Evolutionary conservation across 2,329 filamentous ascomycete genomes (phyloP), one percentile per base, ranked within the genome.

Genomic region (Paecilomyces sp.): DNA sequence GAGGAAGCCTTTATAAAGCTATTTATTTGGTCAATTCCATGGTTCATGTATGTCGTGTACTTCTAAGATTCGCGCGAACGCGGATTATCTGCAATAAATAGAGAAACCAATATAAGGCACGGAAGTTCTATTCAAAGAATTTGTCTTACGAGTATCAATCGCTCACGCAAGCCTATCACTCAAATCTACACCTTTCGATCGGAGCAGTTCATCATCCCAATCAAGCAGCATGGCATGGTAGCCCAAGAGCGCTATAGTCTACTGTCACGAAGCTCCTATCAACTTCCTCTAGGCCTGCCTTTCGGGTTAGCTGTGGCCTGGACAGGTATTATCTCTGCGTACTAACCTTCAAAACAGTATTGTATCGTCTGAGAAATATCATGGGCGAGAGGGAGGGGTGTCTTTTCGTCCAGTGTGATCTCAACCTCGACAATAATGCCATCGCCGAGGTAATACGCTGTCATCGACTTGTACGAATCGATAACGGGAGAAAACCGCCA

Each of bases 401-500:
- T 47, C n/a, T 8, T 47, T 47, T 47, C 41, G 9, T 47, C 18
- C 1, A 47, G 7, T 9, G 41, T 47, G n/a, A 47, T 47, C 18
- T 47, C 41, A 47, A 18, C 41, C 41, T 47, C 41, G 2, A 47
- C 41, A 9, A 47, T 47, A n/a, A 47, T 47, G 2, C 41, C 41
- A 18, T 47, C 41, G 8, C 41, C 41, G 22, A 47, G 41, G n/a
- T 47, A 47, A 18, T 47, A 47, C 15, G 41, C n/a, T 18, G 41
- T 47, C 56, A 33, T 60, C 61, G 55, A 36, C 25, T 56, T 56
- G 28, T 47, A 18, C 55, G 55, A 22, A 30, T 24, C 31, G 31
- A 56, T 24, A 47, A 56, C 31, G 28, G 47, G 34, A 12, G 1
- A 25, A 13, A 47, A 47, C 7, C 41, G 41, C 41, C 41, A 47